Evolutionary conservation across 352 stramenopile species (phyloP), one percentile per base, ranked within the genome.

Genomic region (Phytophthora cactorum): DNA sequence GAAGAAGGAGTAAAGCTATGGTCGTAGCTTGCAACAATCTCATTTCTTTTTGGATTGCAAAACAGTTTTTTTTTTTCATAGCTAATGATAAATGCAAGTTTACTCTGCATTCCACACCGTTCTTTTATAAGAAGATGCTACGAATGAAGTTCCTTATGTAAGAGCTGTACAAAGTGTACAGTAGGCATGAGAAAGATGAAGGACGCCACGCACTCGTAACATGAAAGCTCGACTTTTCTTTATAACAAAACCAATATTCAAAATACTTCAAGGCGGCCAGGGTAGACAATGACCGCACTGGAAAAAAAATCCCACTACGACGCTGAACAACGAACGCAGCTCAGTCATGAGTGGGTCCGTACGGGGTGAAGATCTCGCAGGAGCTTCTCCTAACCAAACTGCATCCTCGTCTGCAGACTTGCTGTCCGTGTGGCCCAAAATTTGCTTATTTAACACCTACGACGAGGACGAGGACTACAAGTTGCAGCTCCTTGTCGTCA

Each of bases 201-300:
- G 22, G 22, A 22, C 22, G 22, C 22, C 22, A 72, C 58, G 17
- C 46, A 64, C 34, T 57, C 44, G 58, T 47, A 41, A 54, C 34
- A 59, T 55, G 51, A 72, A 68, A 69, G 46, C 31, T 50, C 41
- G 28, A 65, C 36, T 60, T 43, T 59, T 69, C 59, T 55, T 74
- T 62, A 77, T 81, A 72, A 74, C 69, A 75, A 78, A 81, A 78
- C 65, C 65, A 65, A 77, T 77, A 79, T 81, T 81, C 67, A 81
- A 76, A 81, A 79, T 73, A 74, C 50, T 76, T 72, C 55, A 72
- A 28, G 46, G 55, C 50, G 51, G 34, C 50, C 44, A 44, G 14
- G 45, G 44, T 28, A 34, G 49, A 32, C 43, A 38, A 59, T 43
- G 36, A 27, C 55, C 54, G 45, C 65, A 60, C 47, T 64, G 45